Percentiles rank a stretch among this genome's conserved stretches.
phyloP scores from a whole-genome alignment of 371 early-diverging fungal genomes.

The Mortierella sp. region DNA sequence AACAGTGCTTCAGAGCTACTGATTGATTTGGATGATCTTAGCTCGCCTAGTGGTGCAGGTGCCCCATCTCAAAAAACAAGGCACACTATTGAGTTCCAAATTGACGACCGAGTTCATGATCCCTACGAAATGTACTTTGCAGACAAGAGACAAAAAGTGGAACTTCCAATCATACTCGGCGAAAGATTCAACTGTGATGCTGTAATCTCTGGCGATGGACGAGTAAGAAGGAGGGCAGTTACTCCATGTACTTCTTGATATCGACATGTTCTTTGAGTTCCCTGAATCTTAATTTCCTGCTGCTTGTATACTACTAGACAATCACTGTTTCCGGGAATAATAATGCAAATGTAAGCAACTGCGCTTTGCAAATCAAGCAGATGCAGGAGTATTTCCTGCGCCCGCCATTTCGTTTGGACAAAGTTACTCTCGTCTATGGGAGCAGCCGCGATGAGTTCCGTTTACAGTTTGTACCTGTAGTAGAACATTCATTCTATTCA shows the following conservation, averaged over 20 bases:
- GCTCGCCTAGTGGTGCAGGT: not conserved
- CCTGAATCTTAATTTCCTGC: not conserved
- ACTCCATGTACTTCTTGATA: too few relatives aligned
- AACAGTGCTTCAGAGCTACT: not conserved
- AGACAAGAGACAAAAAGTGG: slow-evolving; percentile 24
- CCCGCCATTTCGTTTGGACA: not conserved
- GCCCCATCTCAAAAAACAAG: not conserved
- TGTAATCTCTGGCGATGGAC: slow-evolving; percentile 13
- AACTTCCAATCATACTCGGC: slow-evolving; percentile 35
- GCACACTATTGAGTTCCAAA: slow-evolving; percentile 16
- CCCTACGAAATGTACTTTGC: slow-evolving; percentile 36
- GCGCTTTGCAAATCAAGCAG: slow-evolving; percentile 11
- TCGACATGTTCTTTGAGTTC: not conserved
- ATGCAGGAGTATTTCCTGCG: slow-evolving; percentile 44
- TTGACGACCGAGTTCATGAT: slow-evolving; percentile 17
- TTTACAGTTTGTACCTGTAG: slow-evolving; percentile 23
- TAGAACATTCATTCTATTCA: slow-evolving; percentile 20
- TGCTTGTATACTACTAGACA: not conserved
- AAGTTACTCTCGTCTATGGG: slow-evolving; percentile 39
- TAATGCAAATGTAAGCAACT: slow-evolving; percentile 10
- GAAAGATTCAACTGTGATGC: slow-evolving; percentile 15
- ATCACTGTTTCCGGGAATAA: slow-evolving; percentile 23
- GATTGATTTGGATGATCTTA: slow-evolving; percentile 14
- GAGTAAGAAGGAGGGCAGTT: slow-evolving; percentile 13
- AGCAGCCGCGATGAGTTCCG: slow-evolving; percentile 30